These are phyloP conservation scores for Metschnikowia cubensis DNA, from an alignment of 805 yeast genomes.

Conservation along the genomic window DNA sequence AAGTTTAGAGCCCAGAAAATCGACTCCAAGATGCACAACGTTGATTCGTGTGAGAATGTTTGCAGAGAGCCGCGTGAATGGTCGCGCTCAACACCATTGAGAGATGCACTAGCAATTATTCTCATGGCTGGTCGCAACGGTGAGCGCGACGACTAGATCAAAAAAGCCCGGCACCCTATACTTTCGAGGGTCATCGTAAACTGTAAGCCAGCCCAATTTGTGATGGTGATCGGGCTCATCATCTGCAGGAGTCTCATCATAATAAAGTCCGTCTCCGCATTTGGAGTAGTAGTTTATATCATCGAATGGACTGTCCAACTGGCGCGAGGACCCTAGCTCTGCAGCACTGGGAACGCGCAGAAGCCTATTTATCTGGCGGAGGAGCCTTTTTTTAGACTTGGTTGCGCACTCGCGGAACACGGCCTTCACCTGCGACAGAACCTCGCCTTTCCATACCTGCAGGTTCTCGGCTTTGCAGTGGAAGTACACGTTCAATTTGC, in stretches of 20 bases:
- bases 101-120: neutral
- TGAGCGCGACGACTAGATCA: constrained; percentile 51
- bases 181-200: constrained; percentile 43
- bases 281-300: constrained; percentile 31
- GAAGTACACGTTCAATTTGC: constrained; percentile 35
- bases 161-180: constrained; percentile 43
- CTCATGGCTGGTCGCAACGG: constrained; percentile 49
- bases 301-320: constrained; percentile 7
- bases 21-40: neutral
- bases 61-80: neutral
- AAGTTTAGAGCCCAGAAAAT: no score
- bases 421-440: constrained; percentile 31
- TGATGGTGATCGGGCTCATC: constrained; percentile 54
- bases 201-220: constrained; percentile 63
- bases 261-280: constrained; percentile 55
- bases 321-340: neutral
- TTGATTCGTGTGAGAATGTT: neutral
- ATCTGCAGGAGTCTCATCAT: constrained; percentile 44
- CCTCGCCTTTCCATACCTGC: constrained; percentile 6
- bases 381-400: constrained; percentile 34
- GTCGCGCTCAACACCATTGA: neutral
- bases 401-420: constrained; percentile 41
- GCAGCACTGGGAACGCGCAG: constrained; percentile 9
- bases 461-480: constrained; percentile 27
- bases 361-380: constrained; percentile 30